phyloP scores from a whole-genome alignment of 192 early-diverging fungal genomes.

The Backusella circina region DNA sequence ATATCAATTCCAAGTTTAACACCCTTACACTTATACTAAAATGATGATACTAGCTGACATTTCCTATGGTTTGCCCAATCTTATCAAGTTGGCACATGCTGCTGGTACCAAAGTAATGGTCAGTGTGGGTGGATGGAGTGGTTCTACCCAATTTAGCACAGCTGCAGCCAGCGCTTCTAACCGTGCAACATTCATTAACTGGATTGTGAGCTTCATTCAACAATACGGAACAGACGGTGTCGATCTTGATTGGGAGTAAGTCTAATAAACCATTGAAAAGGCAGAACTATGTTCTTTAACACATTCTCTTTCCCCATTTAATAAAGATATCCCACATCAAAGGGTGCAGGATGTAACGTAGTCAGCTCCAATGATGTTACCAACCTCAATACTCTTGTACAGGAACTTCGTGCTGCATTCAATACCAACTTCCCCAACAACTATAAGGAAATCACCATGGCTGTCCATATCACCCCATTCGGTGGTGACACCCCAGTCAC shows the following conservation, averaged over 20 bases:
- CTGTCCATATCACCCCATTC: conserved; percentile 63
- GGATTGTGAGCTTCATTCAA: conserved; percentile 45
- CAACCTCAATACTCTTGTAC: conserved; percentile 58
- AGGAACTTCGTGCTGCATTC: conserved; percentile 52
- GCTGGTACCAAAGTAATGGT: conserved; percentile 33
- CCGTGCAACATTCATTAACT: conserved; percentile 43
- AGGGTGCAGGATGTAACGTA: conserved; percentile 57
- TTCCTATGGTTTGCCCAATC: neutral
- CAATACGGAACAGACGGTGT: conserved; percentile 64
- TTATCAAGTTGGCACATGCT: neutral
- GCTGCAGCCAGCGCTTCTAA: conserved; percentile 37
- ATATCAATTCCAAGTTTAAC: neutral
- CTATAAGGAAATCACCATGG: conserved; percentile 58
- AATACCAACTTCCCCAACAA: conserved; percentile 32
- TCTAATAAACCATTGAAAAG: neutral
- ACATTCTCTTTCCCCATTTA: neutral
- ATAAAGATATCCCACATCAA: conserved; percentile 52
- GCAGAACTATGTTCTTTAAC: neutral
- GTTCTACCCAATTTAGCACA: conserved; percentile 52
- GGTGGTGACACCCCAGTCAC: conserved; percentile 39
- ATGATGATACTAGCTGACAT: neutral
- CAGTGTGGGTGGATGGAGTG: conserved; percentile 65
- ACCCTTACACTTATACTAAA: neutral
- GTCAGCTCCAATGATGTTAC: conserved; percentile 40
- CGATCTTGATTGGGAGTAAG: conserved; percentile 66